Base-by-base conservation (phyloP, 805 yeast species). In the Candida sphagnicola region DNA sequence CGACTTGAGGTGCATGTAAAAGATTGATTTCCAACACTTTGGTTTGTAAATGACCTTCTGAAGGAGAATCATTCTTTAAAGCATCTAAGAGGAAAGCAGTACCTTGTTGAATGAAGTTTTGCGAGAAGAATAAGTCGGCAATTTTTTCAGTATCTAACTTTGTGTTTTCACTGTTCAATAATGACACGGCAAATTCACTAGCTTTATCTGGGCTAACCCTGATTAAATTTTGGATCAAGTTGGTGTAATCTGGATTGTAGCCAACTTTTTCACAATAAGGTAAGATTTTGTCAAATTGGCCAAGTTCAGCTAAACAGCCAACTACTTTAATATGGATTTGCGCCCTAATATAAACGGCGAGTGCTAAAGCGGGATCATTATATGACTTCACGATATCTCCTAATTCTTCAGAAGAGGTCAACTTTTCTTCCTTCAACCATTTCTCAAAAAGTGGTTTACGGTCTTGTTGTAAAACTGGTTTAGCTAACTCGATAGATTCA, bases 1-100 rank as follows among this genome's bases (percentile, higher is more conserved):
- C 99, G 41, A 93, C 99, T 74, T 93, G 99, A 37, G 99, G 99
- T 13, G 99, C 99, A 61, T 90, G 95, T 58, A 87, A 63, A 59
- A 93, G 73, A 63, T 93, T 93, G 50, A 87, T 88, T 66, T 93
- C 99, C 50, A 93, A 77, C 37, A 93, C 78, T 56, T 95, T 80
- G 6, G 99, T 93, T 73, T 93, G 99, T 57, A 93, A 73, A 56
- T 89, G 95, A 13, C 96, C 97, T 58, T 93, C 96, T 46, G 90
- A 84, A 29, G 98, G 97, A 28, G 82, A 75, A 65, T 93, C 96
- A 46, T 82, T 85, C 70, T 93, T 93, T 59, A 93, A 75, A 8
- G 97, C 98, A 63, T 93, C 99, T 51, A 93, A 74, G 55, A 93
- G 70, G 70, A 93, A 88, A 11, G 99, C 96, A 24, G 99, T 93